These are phyloP conservation scores for Termitomyces sp. DNA, from an alignment of 768 basidiomycete genomes.

Conservation along the genomic window DNA sequence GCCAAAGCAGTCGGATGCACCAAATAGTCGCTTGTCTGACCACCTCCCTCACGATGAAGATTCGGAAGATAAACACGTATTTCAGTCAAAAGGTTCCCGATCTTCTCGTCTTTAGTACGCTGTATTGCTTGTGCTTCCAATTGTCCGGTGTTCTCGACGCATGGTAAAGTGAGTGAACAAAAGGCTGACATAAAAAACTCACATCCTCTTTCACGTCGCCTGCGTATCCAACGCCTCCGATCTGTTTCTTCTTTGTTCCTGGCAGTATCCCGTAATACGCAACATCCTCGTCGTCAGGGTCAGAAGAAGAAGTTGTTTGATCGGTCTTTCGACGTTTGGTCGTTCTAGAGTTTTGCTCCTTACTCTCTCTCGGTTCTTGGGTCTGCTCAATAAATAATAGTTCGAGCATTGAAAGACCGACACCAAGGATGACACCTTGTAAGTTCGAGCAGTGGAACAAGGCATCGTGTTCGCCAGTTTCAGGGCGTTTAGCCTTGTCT, in stretches of 20 bases:
- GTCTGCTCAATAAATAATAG: conserved; percentile 59
- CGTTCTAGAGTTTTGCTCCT: conserved; percentile 34
- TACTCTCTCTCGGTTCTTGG: conserved; percentile 29
- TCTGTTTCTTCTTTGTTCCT: conserved; percentile 59
- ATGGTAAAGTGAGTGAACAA: conserved; percentile 4
- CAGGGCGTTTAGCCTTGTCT: conserved; percentile 40
- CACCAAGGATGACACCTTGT: conserved; percentile 88
- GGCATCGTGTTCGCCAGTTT: conserved; percentile 45
- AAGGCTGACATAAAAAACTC: conserved; percentile 27
- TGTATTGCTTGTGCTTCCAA: conserved; percentile 75
- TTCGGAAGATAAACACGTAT: conserved; percentile 87
- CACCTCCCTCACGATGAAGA: conserved; percentile 70
- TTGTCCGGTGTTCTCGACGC: conserved; percentile 70
- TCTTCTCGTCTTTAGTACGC: conserved; percentile 66
- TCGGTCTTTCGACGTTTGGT: conserved; percentile 47
- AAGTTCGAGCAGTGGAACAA: conserved; percentile 89
- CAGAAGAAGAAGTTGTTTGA: conserved; percentile 8
- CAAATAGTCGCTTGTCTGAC: conserved; percentile 83
- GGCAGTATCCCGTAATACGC: conserved; percentile 35
- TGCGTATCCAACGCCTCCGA: conserved; percentile 82
- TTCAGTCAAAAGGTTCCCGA: conserved; percentile 61
- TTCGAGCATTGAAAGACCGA: conserved; percentile 87
- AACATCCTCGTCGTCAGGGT: conserved; percentile 52
- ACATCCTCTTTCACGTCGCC: conserved; percentile 85
- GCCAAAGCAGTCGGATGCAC: conserved; percentile 91